Conservation (phyloP, 1,139 yeast genomes). For the Nakaseomyces kungkrabaensis region DNA sequence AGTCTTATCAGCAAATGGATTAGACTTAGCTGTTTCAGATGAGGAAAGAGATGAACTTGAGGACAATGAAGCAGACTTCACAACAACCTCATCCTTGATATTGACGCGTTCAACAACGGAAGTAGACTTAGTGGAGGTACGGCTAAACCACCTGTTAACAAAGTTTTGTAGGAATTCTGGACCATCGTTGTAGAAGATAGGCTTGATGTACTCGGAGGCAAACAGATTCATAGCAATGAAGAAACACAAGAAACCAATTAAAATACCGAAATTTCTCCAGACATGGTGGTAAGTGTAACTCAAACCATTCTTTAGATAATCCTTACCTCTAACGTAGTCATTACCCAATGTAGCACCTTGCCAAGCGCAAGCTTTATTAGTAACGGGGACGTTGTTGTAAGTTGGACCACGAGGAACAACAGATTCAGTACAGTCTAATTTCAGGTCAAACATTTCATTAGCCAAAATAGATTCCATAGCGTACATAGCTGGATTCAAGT, state of each 20-base stretch:
- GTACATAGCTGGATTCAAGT: constrained; percentile 43
- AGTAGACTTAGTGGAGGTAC: not conserved
- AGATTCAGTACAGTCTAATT: constrained; percentile 28
- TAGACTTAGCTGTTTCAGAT: constrained; percentile 16
- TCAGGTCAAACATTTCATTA: constrained; percentile 35
- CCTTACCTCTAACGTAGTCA: constrained; percentile 25
- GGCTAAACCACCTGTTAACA: not conserved
- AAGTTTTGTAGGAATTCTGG: constrained; percentile 6
- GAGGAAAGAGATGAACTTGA: constrained; percentile 10
- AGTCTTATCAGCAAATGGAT: constrained; percentile 31
- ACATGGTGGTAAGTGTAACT: constrained; percentile 31
- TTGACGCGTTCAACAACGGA: not conserved
- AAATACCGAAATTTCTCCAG: constrained; percentile 40
- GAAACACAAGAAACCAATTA: constrained; percentile 30
- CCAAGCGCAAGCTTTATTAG: constrained; percentile 35
- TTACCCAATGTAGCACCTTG: constrained; percentile 26
- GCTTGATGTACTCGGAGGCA: constrained; percentile 29
- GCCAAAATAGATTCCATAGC: constrained; percentile 42
- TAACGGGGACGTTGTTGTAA: constrained; percentile 29
- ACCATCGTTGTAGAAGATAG: constrained; percentile 23
- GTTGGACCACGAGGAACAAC: constrained; percentile 37
- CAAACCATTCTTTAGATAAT: constrained; percentile 29
- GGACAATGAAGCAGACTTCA: constrained; percentile 5
- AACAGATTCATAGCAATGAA: constrained; percentile 28
- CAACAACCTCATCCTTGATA: constrained; percentile 1